Evolutionary conservation across 2,329 filamentous ascomycete species (phyloP), one percentile per base, ranked within the genome.

Genomic region (Fusarium poae): DNA sequence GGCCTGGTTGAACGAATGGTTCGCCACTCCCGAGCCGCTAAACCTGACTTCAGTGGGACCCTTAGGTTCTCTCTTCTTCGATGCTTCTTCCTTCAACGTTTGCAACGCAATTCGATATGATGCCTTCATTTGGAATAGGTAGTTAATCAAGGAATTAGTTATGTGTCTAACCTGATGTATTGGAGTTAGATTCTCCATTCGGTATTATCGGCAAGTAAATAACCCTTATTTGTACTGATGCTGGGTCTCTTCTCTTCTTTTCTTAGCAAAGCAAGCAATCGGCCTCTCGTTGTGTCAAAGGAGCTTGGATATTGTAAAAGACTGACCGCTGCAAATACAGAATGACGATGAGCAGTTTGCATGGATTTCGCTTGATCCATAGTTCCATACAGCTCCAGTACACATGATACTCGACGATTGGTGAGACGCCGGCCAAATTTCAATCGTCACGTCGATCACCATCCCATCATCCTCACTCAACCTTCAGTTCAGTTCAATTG

Each of bases 361-460:
- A 51, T 69, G 60, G 61, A 50, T 48, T 43, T 46, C 32, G 20
- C 39, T 48, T 60, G 37, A 40, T 27, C 30, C 40, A 43, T 43
- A 35, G 37, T 35, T 27, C 30, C 40, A 43, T 43, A 35, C 15
- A 44, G 20, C n/a, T 39, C 35, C 35, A 39, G n/a, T 21, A 45
- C 11, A 13, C 25, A 29, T 50, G 32, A 50, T 50, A 39, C 32
- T 50, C 18, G 25, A 15, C 40, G 37, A 29, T 51, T 56, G 49
- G 55, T 64, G 51, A 65, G 61, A 44, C 46, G 46, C 46, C 23
- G 55, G 52, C 34, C 62, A 74, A 74, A 76, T 76, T 76, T 75
- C 67, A 74, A 76, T 76, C 72, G 72, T 62, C 74, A 65, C 52
- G 59, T 59, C 42, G 72, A 74, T 75, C 73, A 29, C 37, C 58